Evolutionary conservation across 2,329 filamentous ascomycete genomes (phyloP), one percentile per base, ranked within the genome.

Genomic region (Aaosphaeria pasadenensis): DNA sequence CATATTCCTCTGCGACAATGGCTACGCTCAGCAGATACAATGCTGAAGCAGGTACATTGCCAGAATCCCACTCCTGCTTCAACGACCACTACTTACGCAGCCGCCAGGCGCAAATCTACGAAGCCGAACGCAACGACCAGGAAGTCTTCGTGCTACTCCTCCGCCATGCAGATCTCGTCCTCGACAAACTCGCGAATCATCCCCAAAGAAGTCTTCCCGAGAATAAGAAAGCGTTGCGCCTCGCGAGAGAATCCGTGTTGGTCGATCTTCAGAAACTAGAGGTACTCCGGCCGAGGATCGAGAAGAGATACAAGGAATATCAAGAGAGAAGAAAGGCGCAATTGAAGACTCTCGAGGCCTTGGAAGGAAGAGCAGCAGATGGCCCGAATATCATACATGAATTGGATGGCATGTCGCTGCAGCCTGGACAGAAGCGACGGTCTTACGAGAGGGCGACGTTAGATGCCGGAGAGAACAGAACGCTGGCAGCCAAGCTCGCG

Each of bases 111-210:
- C 79, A 83, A 44, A 89, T 92, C 59, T 96, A 96, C 66, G 81
- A 94, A 61, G 81, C 82, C 39, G 92, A 97, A 70, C 86, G 87
- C 61, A 91, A 96, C 71, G 84, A 90, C 55, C 84, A 91, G 59
- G 87, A 94, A 64, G 89, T 92, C 4, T 99, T 95, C 69, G 81
- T 96, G 46, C 84, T 97, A 50, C 82, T 95, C n/a, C 89, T 94
- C 66, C 85, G 94, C 58, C 91, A 95, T 72, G 90, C 90, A 7
- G 80, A 86, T 45, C 83, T 99, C n/a, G 82, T 96, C 28, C 75
- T 96, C 30, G 82, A 89, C 5, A 80, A 87, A 46, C 77, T 99
- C 6, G 79, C 82, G 0, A 79, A 75, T 1, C 94, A 97, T 59
- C 91, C 92, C 1, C 84, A 94, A 47, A 83, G 83, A 41, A 86